Evolutionary conservation across 78 protist species (phyloP).

Genomic region (Trichosphaerium sp.): DNA sequence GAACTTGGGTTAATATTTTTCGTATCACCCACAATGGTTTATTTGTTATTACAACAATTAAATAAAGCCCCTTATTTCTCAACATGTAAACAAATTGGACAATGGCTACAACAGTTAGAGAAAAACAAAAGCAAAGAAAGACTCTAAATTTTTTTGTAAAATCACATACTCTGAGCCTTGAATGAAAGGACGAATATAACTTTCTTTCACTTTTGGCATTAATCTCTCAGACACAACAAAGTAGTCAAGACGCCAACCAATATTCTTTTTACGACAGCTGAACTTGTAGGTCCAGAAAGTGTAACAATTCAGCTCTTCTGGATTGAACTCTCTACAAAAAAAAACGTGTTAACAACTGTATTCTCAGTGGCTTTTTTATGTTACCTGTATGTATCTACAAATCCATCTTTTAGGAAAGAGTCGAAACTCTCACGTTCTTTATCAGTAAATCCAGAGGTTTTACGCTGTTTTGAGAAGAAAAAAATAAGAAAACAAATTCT

Average conservation of each 20-base stretch:
- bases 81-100: constrained; percentile 35
- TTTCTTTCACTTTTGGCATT: constrained; percentile 9
- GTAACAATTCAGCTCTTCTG: constrained; percentile 21
- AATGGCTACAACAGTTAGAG: not conserved
- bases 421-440: constrained; percentile 49
- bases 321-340: constrained; percentile 47
- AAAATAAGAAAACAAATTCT: not conserved
- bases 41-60: no score
- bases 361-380: no score
- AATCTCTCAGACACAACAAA: constrained; percentile 33
- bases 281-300: constrained; percentile 42
- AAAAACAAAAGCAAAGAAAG: not conserved
- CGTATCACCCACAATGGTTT: no score
- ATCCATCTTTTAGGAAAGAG: constrained; percentile 28
- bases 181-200: constrained; percentile 19
- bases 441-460: constrained; percentile 54
- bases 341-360: no score
- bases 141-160: not conserved
- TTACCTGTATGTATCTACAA: constrained; percentile 31
- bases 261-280: constrained; percentile 16
- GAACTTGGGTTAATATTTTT: no score
- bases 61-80: no score
- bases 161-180: constrained; percentile 17
- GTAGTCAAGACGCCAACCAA: constrained; percentile 60
- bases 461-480: not conserved